Percentiles rank a stretch among this genome's conserved stretches.
Evolutionary conservation across 1,284 basidiomycete genomes (phyloP).

Genomic region (Sporisorium scitamineum): DNA sequence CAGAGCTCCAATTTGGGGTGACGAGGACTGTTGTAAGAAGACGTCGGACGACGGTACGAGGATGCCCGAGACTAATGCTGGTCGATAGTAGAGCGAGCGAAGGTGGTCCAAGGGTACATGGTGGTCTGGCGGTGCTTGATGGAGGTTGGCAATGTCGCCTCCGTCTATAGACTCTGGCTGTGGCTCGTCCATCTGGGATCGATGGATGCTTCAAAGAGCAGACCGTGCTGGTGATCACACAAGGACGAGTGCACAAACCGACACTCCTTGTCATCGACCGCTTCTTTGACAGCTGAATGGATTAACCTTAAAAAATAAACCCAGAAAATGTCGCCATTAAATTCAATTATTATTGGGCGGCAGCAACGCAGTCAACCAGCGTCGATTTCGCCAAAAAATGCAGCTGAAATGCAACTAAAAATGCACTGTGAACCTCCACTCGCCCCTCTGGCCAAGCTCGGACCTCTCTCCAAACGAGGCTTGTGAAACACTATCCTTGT

Average conservation of each 20-base stretch:
- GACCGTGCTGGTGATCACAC: no score
- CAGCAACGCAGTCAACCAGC: no score
- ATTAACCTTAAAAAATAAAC: not conserved
- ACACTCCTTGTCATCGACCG: not conserved
- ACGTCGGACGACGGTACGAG: constrained; percentile 34
- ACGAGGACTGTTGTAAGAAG: not conserved
- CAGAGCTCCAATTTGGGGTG: not conserved
- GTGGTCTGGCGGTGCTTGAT: constrained; percentile 26
- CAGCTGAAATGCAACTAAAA: not conserved
- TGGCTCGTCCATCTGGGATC: not conserved
- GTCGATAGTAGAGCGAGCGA: constrained; percentile 47
- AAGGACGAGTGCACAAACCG: not conserved
- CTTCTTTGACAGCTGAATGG: not conserved
- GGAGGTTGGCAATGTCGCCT: constrained; percentile 26
- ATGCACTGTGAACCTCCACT: not conserved
- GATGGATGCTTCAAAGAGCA: no score
- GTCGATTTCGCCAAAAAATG: no score
- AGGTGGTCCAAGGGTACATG: constrained; percentile 46
- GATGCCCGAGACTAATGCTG: constrained; percentile 40
- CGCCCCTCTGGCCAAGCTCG: not conserved
- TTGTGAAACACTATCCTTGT: not conserved
- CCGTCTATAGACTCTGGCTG: not conserved
- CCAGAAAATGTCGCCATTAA: not conserved
- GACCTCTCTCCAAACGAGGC: not conserved
- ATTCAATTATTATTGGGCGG: no score